Evolutionary conservation across 371 early-diverging fungal species (phyloP).

Genomic region (Apophysomyces elegans): DNA sequence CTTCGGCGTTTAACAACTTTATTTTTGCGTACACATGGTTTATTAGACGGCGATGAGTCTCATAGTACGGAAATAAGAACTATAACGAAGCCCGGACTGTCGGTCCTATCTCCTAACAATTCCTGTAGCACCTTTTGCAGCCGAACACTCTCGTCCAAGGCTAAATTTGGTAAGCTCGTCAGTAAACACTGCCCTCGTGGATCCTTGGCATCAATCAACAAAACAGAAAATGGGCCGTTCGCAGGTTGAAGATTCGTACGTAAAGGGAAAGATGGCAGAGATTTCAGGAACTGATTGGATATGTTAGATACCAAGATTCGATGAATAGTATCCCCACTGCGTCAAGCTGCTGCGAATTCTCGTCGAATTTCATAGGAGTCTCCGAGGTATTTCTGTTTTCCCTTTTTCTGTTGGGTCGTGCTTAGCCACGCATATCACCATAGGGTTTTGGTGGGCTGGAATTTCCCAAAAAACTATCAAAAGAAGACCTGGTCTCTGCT

Average conservation of each 20-base stretch:
- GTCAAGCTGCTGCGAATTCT: too few relatives aligned
- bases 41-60: slow-evolving; percentile 1
- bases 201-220: neutral
- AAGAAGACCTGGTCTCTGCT: slow-evolving; percentile 31
- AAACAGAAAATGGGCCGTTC: too few relatives aligned
- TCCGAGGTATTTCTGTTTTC: too few relatives aligned
- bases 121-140: neutral
- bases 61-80: neutral
- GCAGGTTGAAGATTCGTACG: too few relatives aligned
- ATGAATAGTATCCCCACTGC: too few relatives aligned
- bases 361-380: too few relatives aligned
- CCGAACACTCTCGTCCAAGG: neutral
- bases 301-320: too few relatives aligned
- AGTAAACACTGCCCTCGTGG: neutral
- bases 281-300: too few relatives aligned
- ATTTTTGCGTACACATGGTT: slow-evolving; percentile 16
- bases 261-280: too few relatives aligned
- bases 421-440: neutral
- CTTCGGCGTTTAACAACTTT: slow-evolving; percentile 11
- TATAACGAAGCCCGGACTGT: neutral
- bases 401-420: too few relatives aligned
- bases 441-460: neutral
- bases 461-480: slow-evolving; percentile 36
- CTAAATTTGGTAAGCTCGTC: too few relatives aligned
- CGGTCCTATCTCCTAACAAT: neutral